Base-by-base conservation (phyloP, 2,329 filamentous ascomycete species). In the Cytospora piceae region DNA sequence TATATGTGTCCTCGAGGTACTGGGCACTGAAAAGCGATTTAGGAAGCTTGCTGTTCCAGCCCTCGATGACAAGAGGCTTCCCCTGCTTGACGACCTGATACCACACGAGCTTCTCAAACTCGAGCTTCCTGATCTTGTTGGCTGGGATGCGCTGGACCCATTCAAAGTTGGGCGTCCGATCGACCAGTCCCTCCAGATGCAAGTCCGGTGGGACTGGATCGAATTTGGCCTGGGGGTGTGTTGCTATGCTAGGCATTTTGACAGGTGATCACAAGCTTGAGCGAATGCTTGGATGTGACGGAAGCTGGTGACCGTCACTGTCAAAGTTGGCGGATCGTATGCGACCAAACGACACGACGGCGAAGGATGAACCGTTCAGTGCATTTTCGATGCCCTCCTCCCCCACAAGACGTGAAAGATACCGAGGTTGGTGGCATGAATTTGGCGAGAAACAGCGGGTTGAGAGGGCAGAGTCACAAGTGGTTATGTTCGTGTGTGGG, bases 131-230 rank as follows among this genome's bases (percentile, higher is more conserved):
- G 71, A 98, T 91, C 75, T 92, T 90, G 37, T 91, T 84, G 69
- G 87, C 90, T 6, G 90, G 90, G 42, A 98, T 90, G 58, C 93
- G 88, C 59, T 90, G 86, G 9, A 91, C 94, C 86, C 91, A 95
- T 77, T 93, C 88, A 73, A 99, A 96, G 73, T 96, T 97, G 2
- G 89, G 83, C 0, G 90, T 91, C 11, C 85, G 84, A 65, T 95
- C 89, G 20, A 98, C 92, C 1, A 98, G 82, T 0, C 80, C 79
- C 49, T 87, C 80, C 20, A 98, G 82, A 74, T 98, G 90, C 65
- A 98, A 87, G 73, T 94, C 87, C 0, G 94, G 94, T 0, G 93
- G 87, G 56, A 98, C 91, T 1, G 94, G 94, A 76, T 96, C 93
- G 77, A 98, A 98, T 60, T 93, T 92, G 20, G 93, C 93, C 74